Evolutionary conservation across 306 rosid species (phyloP).

Genomic region (Coriaria nepalensis): DNA sequence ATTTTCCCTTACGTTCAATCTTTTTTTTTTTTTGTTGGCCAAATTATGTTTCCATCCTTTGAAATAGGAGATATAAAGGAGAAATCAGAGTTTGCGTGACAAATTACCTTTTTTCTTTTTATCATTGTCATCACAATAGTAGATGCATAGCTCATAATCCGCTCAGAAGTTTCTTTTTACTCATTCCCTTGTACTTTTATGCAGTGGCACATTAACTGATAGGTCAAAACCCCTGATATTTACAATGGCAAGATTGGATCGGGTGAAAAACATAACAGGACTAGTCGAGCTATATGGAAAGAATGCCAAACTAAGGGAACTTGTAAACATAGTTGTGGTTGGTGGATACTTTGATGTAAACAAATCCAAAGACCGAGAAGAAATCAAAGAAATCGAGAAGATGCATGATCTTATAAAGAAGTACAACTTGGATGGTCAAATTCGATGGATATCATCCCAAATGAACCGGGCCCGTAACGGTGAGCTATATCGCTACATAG

Average conservation of each 20-base stretch:
- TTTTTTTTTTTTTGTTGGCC: too few species aligned
- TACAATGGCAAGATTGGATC: slow-evolving; percentile 85
- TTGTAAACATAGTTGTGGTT: slow-evolving; percentile 70
- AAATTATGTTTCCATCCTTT: too few species aligned
- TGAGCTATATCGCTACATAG: slow-evolving; percentile 82
- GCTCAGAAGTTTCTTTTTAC: too few species aligned
- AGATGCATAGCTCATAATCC: too few species aligned
- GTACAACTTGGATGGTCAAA: slow-evolving; percentile 49
- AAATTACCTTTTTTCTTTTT: too few species aligned
- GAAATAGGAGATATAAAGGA: too few species aligned
- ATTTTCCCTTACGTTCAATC: too few species aligned
- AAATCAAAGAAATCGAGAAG: slow-evolving; percentile 82
- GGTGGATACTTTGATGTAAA: slow-evolving; percentile 72
- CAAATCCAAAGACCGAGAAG: slow-evolving; percentile 81
- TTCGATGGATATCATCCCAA: slow-evolving; percentile 83
- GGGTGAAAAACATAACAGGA: slow-evolving; percentile 69
- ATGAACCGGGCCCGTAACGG: slow-evolving; percentile 86
- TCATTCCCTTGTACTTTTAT: slow-evolving; percentile 6
- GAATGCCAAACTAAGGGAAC: slow-evolving; percentile 59
- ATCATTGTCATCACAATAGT: too few species aligned
- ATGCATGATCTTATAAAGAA: slow-evolving; percentile 58
- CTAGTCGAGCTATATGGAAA: slow-evolving; percentile 74
- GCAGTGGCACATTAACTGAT: slow-evolving; percentile 59
- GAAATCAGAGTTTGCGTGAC: too few species aligned
- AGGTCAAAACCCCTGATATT: slow-evolving; percentile 75